phyloP scores from a whole-genome alignment of 495 filamentous ascomycete genomes.

The Xylaria cubensis region DNA sequence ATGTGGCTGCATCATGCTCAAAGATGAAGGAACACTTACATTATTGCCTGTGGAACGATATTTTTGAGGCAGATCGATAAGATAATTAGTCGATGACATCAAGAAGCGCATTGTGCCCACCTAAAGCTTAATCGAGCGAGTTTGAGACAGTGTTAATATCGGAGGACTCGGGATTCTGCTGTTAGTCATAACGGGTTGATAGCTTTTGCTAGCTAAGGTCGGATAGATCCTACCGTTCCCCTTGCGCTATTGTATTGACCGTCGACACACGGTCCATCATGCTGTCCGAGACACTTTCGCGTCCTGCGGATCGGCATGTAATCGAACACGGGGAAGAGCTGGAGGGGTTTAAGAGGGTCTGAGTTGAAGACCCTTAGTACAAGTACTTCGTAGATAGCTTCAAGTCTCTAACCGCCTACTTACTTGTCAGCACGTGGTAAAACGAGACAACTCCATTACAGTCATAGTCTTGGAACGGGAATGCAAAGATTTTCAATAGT shows the following conservation, averaged over 20 bases:
- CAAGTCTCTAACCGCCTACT: neutral
- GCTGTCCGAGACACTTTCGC: constrained; percentile 15
- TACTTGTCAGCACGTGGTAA: constrained; percentile 13
- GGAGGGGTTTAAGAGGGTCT: constrained; percentile 10
- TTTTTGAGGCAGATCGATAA: constrained; percentile 9
- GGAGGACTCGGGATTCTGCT: neutral
- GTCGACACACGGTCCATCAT: constrained; percentile 21
- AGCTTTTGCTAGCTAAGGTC: constrained; percentile 14
- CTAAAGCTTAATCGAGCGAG: neutral
- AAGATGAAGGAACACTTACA: neutral
- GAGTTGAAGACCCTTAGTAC: neutral
- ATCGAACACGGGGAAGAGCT: neutral
- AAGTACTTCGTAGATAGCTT: neutral
- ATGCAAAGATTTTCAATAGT: constrained; percentile 4
- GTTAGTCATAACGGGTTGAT: constrained; percentile 2
- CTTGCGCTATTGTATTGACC: constrained; percentile 15
- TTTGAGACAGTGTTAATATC: constrained; percentile 22
- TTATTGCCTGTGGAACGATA: neutral
- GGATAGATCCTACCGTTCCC: constrained; percentile 23
- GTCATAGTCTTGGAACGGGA: neutral
- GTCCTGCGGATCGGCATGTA: neutral
- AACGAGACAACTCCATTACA: constrained; percentile 2
- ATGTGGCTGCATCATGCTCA: neutral
- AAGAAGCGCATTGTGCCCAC: neutral
- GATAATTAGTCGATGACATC: constrained; percentile 9